Percentiles rank a stretch among this genome's conserved stretches.
These are phyloP conservation scores for Yamadazyma dendronema DNA, from an alignment of 1,139 yeast species.

Conservation along the genomic window DNA sequence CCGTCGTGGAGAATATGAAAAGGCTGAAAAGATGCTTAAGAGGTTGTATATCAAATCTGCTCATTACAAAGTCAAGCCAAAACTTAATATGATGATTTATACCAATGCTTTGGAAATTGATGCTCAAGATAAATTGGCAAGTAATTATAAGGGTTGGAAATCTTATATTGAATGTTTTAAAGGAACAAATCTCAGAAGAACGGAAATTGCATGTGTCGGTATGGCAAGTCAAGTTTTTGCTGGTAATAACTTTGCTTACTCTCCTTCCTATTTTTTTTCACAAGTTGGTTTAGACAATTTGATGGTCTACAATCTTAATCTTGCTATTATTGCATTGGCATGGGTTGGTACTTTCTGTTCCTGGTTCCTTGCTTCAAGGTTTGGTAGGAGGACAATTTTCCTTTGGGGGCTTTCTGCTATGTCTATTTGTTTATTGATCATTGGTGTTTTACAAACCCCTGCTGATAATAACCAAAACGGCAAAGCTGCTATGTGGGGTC, in stretches of 20 bases:
- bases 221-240: slow-evolving; percentile 12
- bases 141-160: slow-evolving; percentile 16
- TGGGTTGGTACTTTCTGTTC: slow-evolving; percentile 19
- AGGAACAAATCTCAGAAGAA: slow-evolving; percentile 21
- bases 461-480: slow-evolving; percentile 15
- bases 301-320: slow-evolving; percentile 27
- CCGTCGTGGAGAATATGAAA: slow-evolving; percentile 8
- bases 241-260: slow-evolving; percentile 15
- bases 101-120: slow-evolving; percentile 13
- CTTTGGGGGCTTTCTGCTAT: slow-evolving; percentile 21
- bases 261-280: slow-evolving; percentile 32
- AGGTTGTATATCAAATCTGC: slow-evolving; percentile 6
- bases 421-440: slow-evolving; percentile 22
- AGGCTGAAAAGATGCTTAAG: slow-evolving; percentile 10
- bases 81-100: slow-evolving; percentile 10
- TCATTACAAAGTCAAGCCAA: slow-evolving; percentile 9
- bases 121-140: slow-evolving; percentile 3
- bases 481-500: slow-evolving; percentile 18
- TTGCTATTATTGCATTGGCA: slow-evolving; percentile 23
- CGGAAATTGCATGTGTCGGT: slow-evolving; percentile 21
- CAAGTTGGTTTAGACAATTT: slow-evolving; percentile 29
- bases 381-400: slow-evolving; percentile 22
- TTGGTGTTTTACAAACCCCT: slow-evolving; percentile 15
- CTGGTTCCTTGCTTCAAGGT: slow-evolving; percentile 18
- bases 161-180: slow-evolving; percentile 20